Conservation (phyloP, 1,284 basidiomycete genomes). For the Inonotus obliquus region DNA sequence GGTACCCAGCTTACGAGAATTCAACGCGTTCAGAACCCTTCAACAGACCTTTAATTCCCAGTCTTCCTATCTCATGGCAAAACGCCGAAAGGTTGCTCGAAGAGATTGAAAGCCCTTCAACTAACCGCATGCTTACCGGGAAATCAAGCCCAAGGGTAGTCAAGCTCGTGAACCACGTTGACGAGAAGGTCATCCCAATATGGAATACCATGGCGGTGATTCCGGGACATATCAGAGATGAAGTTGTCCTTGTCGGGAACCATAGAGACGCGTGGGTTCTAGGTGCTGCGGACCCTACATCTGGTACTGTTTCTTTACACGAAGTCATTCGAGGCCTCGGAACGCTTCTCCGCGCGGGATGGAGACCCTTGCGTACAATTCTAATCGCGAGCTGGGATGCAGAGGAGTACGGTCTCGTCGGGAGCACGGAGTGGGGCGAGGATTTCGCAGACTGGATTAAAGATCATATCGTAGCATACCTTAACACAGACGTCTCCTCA, state of each 20-base stretch:
- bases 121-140: slow-evolving; percentile 41
- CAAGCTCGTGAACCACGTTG: slow-evolving; percentile 65
- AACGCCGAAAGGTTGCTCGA: slow-evolving; percentile 60
- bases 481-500: slow-evolving; percentile 77
- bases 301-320: slow-evolving; percentile 82
- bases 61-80: slow-evolving; percentile 70
- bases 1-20: slow-evolving; percentile 82
- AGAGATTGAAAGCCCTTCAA: slow-evolving; percentile 43
- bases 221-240: slow-evolving; percentile 83
- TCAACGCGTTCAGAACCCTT: slow-evolving; percentile 62
- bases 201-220: slow-evolving; percentile 90
- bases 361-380: slow-evolving; percentile 87
- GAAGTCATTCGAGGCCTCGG: slow-evolving; percentile 86
- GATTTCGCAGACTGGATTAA: slow-evolving; percentile 83
- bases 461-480: slow-evolving; percentile 78
- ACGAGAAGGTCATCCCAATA: slow-evolving; percentile 76
- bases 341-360: slow-evolving; percentile 64
- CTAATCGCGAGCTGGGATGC: slow-evolving; percentile 92
- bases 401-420: slow-evolving; percentile 90
- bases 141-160: slow-evolving; percentile 43
- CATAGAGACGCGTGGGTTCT: slow-evolving; percentile 74
- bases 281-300: slow-evolving; percentile 83
- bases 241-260: slow-evolving; percentile 82
- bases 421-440: slow-evolving; percentile 87
- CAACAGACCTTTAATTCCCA: slow-evolving; percentile 82